Base-by-base conservation (phyloP, 495 filamentous ascomycete species). In the Talaromyces thailandensis region DNA sequence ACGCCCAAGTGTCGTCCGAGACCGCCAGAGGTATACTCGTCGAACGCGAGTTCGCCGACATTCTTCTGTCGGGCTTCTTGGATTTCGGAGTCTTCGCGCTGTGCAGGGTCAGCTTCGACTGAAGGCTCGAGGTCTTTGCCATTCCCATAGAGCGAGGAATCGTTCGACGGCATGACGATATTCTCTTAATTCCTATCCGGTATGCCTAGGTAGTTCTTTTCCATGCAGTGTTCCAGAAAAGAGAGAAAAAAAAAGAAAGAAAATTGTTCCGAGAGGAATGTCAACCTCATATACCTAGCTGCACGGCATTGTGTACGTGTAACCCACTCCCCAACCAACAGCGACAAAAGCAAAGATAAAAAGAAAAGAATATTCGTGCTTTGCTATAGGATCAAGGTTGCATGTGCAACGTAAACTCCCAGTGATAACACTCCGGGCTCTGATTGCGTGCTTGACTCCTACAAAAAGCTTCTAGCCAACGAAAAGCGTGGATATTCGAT, bases 1-100 rank as follows among this genome's bases (percentile, higher is more conserved):
- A 75, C 28, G 2, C 76, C 77, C 18, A 81, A 55, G 68, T 77
- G 76, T 11, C 76, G 63, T 26, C 71, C 64, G 66, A 73, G 40
- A 62, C 70, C 68, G 48, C 70, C 60, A 26, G 63, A 28, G 31
- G 71, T 55, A 60, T 73, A 65, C 63, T 75, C 66, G 29, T 74
- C 57, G 59, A 66, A 63, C 2, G 64, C 60, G 31, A 71, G 63
- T 60, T 67, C 67, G 24, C 65, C 69, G 12, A 62, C 58, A 62
- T 51, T n/a, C 37, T 63, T 31, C 16, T 56, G 55, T 25, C 29
- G 26, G 25, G 59, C 32, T 29, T 29, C 37, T 28, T 45, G 18
- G n/a, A 61, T 14, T 2, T 31, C 35, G 8, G 23, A 31, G 21
- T 21, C 59, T 29, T 28, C n/a, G 40, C 26, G 8, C 21, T 50